Base-by-base conservation (phyloP, 768 basidiomycete genomes). In the Heimioporus sp. region DNA sequence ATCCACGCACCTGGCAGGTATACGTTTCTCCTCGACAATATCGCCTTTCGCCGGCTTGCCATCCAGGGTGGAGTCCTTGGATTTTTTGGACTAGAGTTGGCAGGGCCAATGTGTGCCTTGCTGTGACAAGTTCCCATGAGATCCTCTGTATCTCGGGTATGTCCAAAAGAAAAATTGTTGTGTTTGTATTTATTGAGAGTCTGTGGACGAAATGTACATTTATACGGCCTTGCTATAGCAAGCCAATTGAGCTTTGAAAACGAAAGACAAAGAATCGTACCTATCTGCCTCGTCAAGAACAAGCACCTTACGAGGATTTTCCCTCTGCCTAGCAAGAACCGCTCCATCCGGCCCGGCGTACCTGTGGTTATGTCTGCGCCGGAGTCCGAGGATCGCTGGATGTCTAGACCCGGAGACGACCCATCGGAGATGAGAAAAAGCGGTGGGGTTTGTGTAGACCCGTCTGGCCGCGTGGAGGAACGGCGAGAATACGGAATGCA, bases 221-320 rank as follows among this genome's bases (percentile, higher is more conserved):
- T 34, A n/a, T n/a, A n/a, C n/a, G n/a, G n/a, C n/a, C n/a, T n/a
- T n/a, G n/a, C n/a, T n/a, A n/a, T n/a, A n/a, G 96, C 79, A 13
- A 96, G 67, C 32, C 92, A 93, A 47, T 4, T 43, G 47, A 24
- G 16, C 12, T 0, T 20, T 54, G 34, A 63, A 48, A 16, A 31
- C 21, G 30, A 36, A 11, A 38, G 28, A 45, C 45, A 17, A n/a
- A 28, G 24, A 46, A 46, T 68, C 79, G 46, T 56, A 90, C 86
- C 95, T 78, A 65, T 99, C 97, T 36, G 97, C 97, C 71, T 99
- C 97, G 65, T 99, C 97, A 34, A 99, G 76, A 2, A 98, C 90
- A 31, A 99, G 73, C 0, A 95, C 83, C 64, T 85, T 38, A 87
- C 88, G n/a, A 76, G 67, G 49, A 66, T 71, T 56, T 74, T 80